phyloP scores from a whole-genome alignment of 331 rosid genomes.

The Stylosanthes scabra region DNA sequence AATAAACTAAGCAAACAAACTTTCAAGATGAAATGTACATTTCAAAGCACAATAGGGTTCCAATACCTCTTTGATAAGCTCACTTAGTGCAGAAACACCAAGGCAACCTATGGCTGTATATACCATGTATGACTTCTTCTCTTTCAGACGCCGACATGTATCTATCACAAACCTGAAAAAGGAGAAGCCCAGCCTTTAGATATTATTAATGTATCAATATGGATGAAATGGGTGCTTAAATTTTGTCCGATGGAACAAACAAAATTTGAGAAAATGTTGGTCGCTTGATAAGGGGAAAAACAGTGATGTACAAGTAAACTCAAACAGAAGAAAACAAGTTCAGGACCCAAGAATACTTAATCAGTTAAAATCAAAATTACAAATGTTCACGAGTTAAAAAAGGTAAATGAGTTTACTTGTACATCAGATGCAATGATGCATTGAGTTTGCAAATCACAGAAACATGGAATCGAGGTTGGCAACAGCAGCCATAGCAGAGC shows the following conservation, averaged over 20 bases:
- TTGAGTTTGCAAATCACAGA: neutral
- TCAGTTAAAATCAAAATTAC: neutral
- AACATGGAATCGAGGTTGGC: neutral
- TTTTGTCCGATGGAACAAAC: neutral
- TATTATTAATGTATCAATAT: constrained; percentile 24
- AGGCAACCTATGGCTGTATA: constrained; percentile 92
- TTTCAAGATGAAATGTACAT: constrained; percentile 30
- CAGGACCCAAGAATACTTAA: constrained; percentile 13
- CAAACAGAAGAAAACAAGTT: constrained; percentile 2
- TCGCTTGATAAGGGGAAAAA: neutral
- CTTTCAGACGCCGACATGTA: constrained; percentile 72
- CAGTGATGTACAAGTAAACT: neutral
- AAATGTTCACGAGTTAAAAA: neutral
- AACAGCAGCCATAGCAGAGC: neutral
- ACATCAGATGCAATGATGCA: neutral
- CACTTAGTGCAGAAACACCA: constrained; percentile 77
- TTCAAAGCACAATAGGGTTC: constrained; percentile 8
- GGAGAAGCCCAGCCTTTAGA: constrained; percentile 15
- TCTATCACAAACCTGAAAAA: constrained; percentile 78
- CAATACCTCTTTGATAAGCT: constrained; percentile 82
- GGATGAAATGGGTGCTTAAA: constrained; percentile 25
- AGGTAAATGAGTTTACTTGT: constrained; percentile 4
- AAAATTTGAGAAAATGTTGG: neutral
- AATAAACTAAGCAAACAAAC: neutral
- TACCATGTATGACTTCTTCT: constrained; percentile 85